These are phyloP conservation scores for Candida krabiensis DNA, from an alignment of 805 yeast genomes.

Conservation along the genomic window DNA sequence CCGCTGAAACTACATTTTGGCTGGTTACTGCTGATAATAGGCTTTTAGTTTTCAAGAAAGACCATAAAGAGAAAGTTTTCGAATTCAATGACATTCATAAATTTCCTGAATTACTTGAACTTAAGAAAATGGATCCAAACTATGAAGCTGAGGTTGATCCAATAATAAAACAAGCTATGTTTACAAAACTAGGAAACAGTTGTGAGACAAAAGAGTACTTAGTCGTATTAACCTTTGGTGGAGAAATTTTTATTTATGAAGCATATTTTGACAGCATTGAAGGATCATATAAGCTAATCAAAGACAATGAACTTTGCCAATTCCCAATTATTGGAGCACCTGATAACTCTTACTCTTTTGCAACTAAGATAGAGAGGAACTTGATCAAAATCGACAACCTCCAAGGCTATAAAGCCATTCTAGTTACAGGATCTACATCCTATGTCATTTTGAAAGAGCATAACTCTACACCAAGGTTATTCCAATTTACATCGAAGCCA, in stretches of 20 bases:
- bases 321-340: conserved; percentile 73
- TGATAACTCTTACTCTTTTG: conserved; percentile 68
- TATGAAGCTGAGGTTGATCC: conserved; percentile 65
- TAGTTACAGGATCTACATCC: conserved; percentile 75
- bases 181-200: conserved; percentile 64
- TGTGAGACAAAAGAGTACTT: conserved; percentile 57
- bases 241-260: conserved; percentile 71
- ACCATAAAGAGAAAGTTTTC: conserved; percentile 52
- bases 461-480: conserved; percentile 62
- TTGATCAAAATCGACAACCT: conserved; percentile 58
- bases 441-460: conserved; percentile 64
- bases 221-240: conserved; percentile 75
- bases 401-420: conserved; percentile 57
- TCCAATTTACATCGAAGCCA: conserved; percentile 64
- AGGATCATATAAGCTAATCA: conserved; percentile 42
- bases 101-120: conserved; percentile 42
- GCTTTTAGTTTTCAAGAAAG: conserved; percentile 59
- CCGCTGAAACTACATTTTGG: conserved; percentile 50
- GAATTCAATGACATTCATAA: conserved; percentile 51
- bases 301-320: conserved; percentile 44
- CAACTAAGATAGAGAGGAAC: conserved; percentile 68
- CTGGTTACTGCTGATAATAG: conserved; percentile 78
- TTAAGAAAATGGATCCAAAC: conserved; percentile 49
- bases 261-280: conserved; percentile 41
- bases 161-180: conserved; percentile 65